These are phyloP conservation scores for Dictyophora rubrovolvata DNA, from an alignment of 768 basidiomycete genomes.

Conservation along the genomic window DNA sequence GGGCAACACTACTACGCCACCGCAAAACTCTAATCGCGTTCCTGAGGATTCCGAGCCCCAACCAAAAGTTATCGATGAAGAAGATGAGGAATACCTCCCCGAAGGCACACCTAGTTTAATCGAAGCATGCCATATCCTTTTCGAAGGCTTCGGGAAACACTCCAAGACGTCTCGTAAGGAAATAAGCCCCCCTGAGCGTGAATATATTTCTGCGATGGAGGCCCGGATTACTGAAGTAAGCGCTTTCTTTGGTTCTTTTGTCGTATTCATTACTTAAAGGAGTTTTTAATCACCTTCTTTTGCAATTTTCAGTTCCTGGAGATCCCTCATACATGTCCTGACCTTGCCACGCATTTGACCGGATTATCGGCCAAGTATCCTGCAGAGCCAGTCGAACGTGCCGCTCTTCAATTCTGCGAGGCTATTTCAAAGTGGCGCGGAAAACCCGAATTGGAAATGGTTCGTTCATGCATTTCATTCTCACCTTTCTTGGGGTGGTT, in stretches of 20 bases:
- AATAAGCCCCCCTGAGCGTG: conserved; percentile 43
- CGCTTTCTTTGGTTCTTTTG: conserved; percentile 18
- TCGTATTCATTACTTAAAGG: not conserved
- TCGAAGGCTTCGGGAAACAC: conserved; percentile 20
- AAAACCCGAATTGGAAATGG: conserved; percentile 54
- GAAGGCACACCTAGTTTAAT: conserved; percentile 62
- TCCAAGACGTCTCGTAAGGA: conserved; percentile 5
- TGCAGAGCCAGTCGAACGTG: conserved; percentile 71
- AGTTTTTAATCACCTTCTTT: not conserved
- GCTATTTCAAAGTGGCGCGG: conserved; percentile 76
- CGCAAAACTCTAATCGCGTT: not conserved
- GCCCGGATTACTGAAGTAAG: conserved; percentile 55
- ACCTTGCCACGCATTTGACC: conserved; percentile 30
- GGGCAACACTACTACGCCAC: not conserved
- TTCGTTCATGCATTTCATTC: conserved; percentile 7
- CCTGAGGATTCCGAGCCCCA: not conserved
- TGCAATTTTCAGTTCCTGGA: conserved; percentile 55
- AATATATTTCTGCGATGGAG: conserved; percentile 68
- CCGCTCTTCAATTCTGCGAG: conserved; percentile 70
- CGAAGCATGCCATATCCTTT: conserved; percentile 60
- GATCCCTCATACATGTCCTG: conserved; percentile 61
- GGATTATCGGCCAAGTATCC: conserved; percentile 71
- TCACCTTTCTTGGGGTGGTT: not conserved
- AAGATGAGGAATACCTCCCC: conserved; percentile 44
- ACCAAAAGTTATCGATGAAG: conserved; percentile 9